Base-by-base conservation (phyloP, 352 stramenopile genomes). In the Thalassiosira hispida region DNA sequence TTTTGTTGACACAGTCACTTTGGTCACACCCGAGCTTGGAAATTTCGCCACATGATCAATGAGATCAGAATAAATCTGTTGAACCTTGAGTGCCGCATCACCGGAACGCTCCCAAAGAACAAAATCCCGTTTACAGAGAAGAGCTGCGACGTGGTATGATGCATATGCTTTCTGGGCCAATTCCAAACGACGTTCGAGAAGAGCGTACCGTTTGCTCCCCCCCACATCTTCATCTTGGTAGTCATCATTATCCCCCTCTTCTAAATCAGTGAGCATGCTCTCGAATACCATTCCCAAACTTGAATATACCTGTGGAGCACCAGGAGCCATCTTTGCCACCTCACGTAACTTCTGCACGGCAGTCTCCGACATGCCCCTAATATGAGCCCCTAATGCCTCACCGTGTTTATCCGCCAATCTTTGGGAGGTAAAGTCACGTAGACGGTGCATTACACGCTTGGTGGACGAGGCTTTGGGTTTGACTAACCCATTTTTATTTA, bases 211-310 rank as follows among this genome's bases (percentile, higher is more conserved):
- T 18, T 73, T 59, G 11, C 62, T 61, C 9, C 56, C 8, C 49
- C 33, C 33, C 33, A 42, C 5, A 5, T 14, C 55, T 59, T 1
- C 12, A 22, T 73, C 49, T 52, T 12, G 31, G 1, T 46, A 16
- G 1, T 74, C 14, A 59, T 35, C 1, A n/a, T 52, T 44, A 52
- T 65, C 52, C 44, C 27, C 42, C 18, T 18, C 42, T 69, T 87
- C 55, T 23, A 70, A 77, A 33, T 89, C 75, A 31, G 60, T 69
- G 2, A 92, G 66, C 85, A 93, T 92, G 62, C 89, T 87, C 57
- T 92, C 85, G 62, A 90, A 94, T 31, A 94, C 85, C 83, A 93
- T 85, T 20, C 89, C 89, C 3, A 94, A 77, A 49, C 81, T 91
- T 20, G 81, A 90, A 72, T 94, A 94, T 7, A 94, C 78, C 52